phyloP scores from a whole-genome alignment of 495 filamentous ascomycete species.

The Polyplosphaeria fusca region DNA sequence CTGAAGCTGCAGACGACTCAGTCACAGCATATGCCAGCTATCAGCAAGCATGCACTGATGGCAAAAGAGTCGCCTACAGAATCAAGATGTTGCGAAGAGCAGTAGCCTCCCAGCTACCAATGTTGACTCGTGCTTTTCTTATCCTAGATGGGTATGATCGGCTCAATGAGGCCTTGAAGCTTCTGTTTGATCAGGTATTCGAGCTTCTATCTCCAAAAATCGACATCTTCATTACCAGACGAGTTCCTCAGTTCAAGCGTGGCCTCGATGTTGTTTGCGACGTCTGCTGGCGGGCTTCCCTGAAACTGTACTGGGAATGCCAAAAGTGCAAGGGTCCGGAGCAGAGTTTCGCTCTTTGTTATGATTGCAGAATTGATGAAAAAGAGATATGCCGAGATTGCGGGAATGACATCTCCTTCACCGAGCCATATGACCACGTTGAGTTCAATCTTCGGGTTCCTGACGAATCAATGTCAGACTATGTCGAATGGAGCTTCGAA shows the following conservation, averaged over 20 bases:
- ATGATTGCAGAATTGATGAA: not conserved
- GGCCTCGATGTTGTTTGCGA: not conserved
- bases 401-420: not conserved
- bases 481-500: not conserved
- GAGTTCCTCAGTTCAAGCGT: not conserved
- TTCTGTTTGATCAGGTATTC: not conserved
- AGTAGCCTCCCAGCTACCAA: not conserved
- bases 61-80: not conserved
- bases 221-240: not conserved
- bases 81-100: not conserved
- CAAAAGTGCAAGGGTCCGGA: not conserved
- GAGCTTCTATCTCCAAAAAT: not conserved
- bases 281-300: not conserved
- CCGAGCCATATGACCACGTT: not conserved
- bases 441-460: not conserved
- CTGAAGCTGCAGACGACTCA: not conserved
- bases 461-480: not conserved
- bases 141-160: constrained; percentile 3
- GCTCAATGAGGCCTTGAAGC: not conserved
- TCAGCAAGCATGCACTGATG: not conserved
- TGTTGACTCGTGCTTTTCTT: not conserved
- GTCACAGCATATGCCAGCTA: not conserved
- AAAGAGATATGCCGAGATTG: not conserved
- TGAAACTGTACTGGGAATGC: constrained; percentile 5
- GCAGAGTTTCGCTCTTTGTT: not conserved